Evolutionary conservation across 257 asterid species (phyloP).

Genomic region (Salvia hispanica): DNA sequence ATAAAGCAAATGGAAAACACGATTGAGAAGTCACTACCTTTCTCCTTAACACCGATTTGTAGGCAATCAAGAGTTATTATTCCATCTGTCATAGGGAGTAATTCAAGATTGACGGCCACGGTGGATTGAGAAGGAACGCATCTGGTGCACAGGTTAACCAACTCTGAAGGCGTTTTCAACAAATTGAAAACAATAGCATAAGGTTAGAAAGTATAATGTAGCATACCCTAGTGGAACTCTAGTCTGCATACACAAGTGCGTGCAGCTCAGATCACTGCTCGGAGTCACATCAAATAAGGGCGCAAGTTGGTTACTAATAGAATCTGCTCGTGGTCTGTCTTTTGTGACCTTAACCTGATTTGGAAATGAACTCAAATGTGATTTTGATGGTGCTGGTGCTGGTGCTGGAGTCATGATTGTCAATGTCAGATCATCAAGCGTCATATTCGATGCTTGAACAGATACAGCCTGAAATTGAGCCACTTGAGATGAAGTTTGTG

Average conservation of each 20-base stretch:
- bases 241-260: slow-evolving; percentile 94
- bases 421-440: slow-evolving; percentile 79
- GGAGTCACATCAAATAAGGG: slow-evolving; percentile 62
- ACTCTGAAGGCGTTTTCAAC: slow-evolving; percentile 4
- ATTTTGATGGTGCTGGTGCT: slow-evolving; percentile 52
- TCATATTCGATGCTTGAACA: slow-evolving; percentile 91
- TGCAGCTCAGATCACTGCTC: slow-evolving; percentile 63
- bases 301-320: slow-evolving; percentile 34
- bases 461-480: slow-evolving; percentile 73
- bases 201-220: not conserved
- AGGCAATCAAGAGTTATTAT: slow-evolving; percentile 89
- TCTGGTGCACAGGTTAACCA: slow-evolving; percentile 41
- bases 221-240: slow-evolving; percentile 91
- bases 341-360: not conserved
- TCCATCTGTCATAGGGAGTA: slow-evolving; percentile 89
- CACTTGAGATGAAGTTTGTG: slow-evolving; percentile 28
- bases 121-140: slow-evolving; percentile 81
- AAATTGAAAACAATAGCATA: slow-evolving; percentile 11
- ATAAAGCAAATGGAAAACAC: too few species aligned
- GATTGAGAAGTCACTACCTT: slow-evolving; percentile 48
- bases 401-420: slow-evolving; percentile 90
- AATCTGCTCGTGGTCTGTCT: slow-evolving; percentile 26
- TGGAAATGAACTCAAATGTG: slow-evolving; percentile 36
- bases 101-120: slow-evolving; percentile 84
- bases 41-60: slow-evolving; percentile 81